Conservation (phyloP, 2,329 filamentous ascomycete genomes). For the Fusarium camptoceras region DNA sequence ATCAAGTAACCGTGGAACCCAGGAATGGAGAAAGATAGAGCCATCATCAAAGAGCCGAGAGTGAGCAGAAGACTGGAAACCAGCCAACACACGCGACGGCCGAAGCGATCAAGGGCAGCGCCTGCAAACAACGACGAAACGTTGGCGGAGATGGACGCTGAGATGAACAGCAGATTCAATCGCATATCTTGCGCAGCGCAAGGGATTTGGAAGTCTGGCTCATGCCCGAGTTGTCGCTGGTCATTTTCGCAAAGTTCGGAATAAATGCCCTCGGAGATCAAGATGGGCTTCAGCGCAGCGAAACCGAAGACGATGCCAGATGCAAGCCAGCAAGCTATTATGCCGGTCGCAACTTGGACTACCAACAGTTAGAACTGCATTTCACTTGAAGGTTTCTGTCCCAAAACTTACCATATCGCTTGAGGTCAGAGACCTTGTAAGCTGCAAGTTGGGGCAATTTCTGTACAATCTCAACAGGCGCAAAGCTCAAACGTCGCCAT, state of each 20-base stretch:
- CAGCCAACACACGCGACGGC: constrained; percentile 79
- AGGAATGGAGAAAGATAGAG: constrained; percentile 71
- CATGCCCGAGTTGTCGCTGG: constrained; percentile 5
- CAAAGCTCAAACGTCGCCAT: constrained; percentile 48
- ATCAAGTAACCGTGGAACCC: constrained; percentile 77
- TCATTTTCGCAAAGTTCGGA: constrained; percentile 65
- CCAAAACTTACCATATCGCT: constrained; percentile 40
- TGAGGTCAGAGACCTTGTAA: constrained; percentile 48
- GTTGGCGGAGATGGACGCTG: constrained; percentile 87
- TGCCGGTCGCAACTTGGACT: constrained; percentile 77
- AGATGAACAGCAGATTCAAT: constrained; percentile 90
- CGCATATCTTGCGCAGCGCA: constrained; percentile 65
- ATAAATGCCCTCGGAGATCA: constrained; percentile 80
- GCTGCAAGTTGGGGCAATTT: constrained; percentile 47
- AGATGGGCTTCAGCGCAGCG: constrained; percentile 82
- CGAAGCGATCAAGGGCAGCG: constrained; percentile 83
- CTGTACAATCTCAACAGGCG: constrained; percentile 42
- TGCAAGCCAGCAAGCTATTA: constrained; percentile 79
- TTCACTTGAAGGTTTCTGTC: fast-evolving
- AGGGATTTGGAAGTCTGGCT: constrained; percentile 49
- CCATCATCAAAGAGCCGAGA: constrained; percentile 77
- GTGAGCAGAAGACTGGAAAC: constrained; percentile 76
- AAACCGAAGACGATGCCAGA: constrained; percentile 86
- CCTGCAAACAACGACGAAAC: constrained; percentile 86
- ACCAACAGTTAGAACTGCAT: neutral